Conservation (phyloP, 768 basidiomycete genomes). For the Tremella yokohamensis region DNA sequence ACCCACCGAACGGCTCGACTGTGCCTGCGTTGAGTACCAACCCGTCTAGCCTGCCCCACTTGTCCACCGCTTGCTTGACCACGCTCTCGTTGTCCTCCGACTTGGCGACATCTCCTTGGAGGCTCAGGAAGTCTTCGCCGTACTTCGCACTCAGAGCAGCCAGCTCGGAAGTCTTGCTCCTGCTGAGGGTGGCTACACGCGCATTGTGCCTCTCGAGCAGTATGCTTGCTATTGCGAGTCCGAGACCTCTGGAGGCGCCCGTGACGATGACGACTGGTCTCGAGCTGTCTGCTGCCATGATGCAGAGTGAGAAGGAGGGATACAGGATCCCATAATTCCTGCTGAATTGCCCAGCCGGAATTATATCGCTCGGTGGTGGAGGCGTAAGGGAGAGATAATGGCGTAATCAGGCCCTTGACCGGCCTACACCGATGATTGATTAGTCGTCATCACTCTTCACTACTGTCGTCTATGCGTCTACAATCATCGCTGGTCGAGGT, state of each 20-base stretch:
- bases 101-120: slow-evolving; percentile 60
- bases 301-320: background rate
- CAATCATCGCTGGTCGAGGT: no score
- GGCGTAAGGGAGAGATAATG: no score
- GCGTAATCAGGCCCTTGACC: no score
- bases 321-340: no score
- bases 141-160: slow-evolving; percentile 37
- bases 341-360: background rate
- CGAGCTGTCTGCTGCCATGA: slow-evolving; percentile 11
- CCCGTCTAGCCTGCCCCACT: slow-evolving; percentile 66
- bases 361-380: no score
- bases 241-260: slow-evolving; percentile 75
- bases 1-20: slow-evolving; percentile 63
- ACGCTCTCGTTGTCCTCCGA: slow-evolving; percentile 52
- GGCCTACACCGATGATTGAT: no score
- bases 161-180: slow-evolving; percentile 67
- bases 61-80: slow-evolving; percentile 58
- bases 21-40: slow-evolving; percentile 81
- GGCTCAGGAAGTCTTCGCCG: slow-evolving; percentile 24
- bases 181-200: slow-evolving; percentile 71
- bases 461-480: no score
- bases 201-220: slow-evolving; percentile 64
- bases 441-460: no score
- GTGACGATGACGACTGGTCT: slow-evolving; percentile 69
- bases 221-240: slow-evolving; percentile 69